Conservation (phyloP, 495 filamentous ascomycete genomes). For the Lentithecium fluviatile region DNA sequence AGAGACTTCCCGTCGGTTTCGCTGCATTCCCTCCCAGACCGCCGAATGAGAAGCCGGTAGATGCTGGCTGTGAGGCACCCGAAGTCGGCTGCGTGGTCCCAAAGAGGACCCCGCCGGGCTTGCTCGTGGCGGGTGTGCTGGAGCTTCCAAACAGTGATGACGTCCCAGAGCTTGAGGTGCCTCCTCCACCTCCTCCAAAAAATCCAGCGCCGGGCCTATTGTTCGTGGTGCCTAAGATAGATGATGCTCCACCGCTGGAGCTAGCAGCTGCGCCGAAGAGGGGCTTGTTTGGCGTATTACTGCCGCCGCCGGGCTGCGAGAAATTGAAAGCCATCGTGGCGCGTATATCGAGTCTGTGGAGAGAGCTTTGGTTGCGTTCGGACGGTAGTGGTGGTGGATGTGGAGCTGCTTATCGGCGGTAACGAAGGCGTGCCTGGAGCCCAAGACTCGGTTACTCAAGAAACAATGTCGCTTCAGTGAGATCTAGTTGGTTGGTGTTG, state of each 20-base stretch:
- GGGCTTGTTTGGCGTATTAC: slow-evolving; percentile 17
- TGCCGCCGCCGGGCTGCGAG: background rate
- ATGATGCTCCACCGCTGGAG: slow-evolving; percentile 6
- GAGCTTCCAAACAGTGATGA: slow-evolving; percentile 17
- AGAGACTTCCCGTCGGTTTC: background rate
- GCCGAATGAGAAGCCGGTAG: slow-evolving; percentile 3
- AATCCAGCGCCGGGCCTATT: slow-evolving; percentile 1
- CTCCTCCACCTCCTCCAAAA: slow-evolving; percentile 4
- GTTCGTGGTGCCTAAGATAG: slow-evolving; percentile 26
- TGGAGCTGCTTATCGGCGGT: too few species aligned
- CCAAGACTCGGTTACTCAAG: too few species aligned
- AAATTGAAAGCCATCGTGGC: slow-evolving; percentile 19
- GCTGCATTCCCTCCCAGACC: background rate
- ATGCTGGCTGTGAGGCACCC: slow-evolving; percentile 13
- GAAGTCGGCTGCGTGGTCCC: slow-evolving; percentile 9
- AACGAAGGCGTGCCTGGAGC: too few species aligned
- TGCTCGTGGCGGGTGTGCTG: slow-evolving; percentile 19
- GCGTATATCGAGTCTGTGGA: background rate
- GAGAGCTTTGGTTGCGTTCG: background rate
- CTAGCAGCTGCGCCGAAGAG: slow-evolving; percentile 15
- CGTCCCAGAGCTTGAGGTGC: background rate
- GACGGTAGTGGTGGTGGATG: background rate
- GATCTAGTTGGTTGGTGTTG: background rate
- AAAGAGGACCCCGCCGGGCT: slow-evolving; percentile 12
- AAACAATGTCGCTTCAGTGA: background rate